Evolutionary conservation across 2,329 filamentous ascomycete species (phyloP).

Genomic region (Neoascochyta sp.): DNA sequence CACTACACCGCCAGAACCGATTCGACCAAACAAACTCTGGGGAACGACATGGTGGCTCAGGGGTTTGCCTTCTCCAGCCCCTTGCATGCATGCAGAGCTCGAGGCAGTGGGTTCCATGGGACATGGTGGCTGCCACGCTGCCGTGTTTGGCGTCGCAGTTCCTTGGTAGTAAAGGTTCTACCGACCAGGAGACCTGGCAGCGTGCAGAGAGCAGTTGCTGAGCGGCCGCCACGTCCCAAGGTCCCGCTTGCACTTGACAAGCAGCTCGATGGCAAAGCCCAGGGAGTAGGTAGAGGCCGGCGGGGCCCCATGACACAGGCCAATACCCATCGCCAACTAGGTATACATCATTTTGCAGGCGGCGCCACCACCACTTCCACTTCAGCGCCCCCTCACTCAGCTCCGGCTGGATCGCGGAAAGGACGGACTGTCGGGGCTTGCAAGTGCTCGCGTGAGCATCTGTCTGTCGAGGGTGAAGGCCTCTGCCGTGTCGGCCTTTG

Average conservation of each 20-base stretch:
- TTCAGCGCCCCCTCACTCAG: constrained; percentile 9
- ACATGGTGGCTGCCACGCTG: constrained; percentile 10
- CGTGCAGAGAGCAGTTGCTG: constrained; percentile 11
- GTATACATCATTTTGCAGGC: constrained; percentile 20
- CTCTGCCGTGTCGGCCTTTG: too few relatives aligned
- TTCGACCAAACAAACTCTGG: constrained; percentile 25
- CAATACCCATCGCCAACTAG: too few relatives aligned
- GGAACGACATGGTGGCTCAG: constrained; percentile 28
- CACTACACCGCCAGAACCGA: constrained; percentile 32
- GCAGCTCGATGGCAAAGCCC: constrained; percentile 24
- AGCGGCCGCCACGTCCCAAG: constrained; percentile 20
- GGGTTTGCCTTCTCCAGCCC: constrained; percentile 21
- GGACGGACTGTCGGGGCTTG: constrained; percentile 9
- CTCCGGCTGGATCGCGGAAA: constrained; percentile 5
- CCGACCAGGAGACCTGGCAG: constrained; percentile 3
- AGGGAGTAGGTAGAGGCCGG: too few relatives aligned
- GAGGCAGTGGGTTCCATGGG: constrained; percentile 4
- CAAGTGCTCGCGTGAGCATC: constrained; percentile 5
- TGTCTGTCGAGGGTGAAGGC: too few relatives aligned
- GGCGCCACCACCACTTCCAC: constrained; percentile 10
- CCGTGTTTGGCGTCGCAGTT: constrained; percentile 6
- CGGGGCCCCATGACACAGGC: constrained; percentile 26
- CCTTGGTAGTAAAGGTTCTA: constrained; percentile 8
- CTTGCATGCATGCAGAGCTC: constrained; percentile 11
- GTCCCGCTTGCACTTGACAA: constrained; percentile 9